A percentile compares a stretch with the other conserved stretches of the same genome.
phyloP scores from a whole-genome alignment of 768 basidiomycete genomes.

The Astraeus odoratus region DNA sequence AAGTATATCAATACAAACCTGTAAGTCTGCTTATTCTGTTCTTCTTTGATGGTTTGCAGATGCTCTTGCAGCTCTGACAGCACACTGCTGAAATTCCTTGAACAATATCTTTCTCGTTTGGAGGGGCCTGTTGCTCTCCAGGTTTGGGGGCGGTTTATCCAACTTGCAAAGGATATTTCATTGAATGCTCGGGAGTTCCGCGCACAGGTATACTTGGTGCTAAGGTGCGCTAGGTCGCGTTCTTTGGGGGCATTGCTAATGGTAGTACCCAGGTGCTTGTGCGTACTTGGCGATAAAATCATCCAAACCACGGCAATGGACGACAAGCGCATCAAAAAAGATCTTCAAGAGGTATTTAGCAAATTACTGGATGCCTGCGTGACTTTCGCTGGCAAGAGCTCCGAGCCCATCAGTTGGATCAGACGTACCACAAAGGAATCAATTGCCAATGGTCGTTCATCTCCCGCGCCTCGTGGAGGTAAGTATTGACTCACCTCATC shows the following conservation, averaged over 20 bases:
- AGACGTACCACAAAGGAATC: conserved; percentile 61
- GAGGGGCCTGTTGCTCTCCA: conserved; percentile 92
- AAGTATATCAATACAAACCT: conserved; percentile 60
- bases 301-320: conserved; percentile 88
- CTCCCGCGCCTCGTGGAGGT: conserved; percentile 57
- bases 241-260: conserved; percentile 8
- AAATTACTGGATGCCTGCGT: conserved; percentile 82
- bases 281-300: conserved; percentile 75
- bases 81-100: conserved; percentile 78
- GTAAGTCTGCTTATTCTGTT: conserved; percentile 34
- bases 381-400: conserved; percentile 61
- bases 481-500: conserved; percentile 6
- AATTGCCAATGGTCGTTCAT: conserved; percentile 63
- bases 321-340: conserved; percentile 80
- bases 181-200: conserved; percentile 62
- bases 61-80: conserved; percentile 55
- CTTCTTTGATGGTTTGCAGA: conserved; percentile 3
- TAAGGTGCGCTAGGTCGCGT: conserved; percentile 48
- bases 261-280: conserved; percentile 49
- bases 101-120: conserved; percentile 73
- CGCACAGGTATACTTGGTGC: conserved; percentile 58
- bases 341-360: conserved; percentile 85
- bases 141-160: conserved; percentile 78
- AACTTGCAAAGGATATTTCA: conserved; percentile 74
- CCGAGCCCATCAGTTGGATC: conserved; percentile 76